phyloP scores from a whole-genome alignment of 192 early-diverging fungal species.

The Umbelopsis ramanniana region DNA sequence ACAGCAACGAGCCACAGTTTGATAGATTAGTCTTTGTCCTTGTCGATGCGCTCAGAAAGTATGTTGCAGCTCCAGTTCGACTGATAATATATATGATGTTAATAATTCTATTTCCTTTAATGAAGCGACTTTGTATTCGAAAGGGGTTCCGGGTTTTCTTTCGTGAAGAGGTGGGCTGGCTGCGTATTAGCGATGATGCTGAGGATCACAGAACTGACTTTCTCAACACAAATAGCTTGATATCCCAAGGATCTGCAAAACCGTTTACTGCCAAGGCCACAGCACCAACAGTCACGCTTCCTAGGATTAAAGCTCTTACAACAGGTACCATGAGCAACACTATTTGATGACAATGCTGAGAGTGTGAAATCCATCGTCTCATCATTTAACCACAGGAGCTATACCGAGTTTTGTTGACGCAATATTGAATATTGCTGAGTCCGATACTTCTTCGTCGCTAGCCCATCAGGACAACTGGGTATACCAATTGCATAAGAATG shows the following conservation, averaged over 20 bases:
- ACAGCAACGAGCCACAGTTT: conserved; percentile 44
- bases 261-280: conserved; percentile 58
- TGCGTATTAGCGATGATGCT: background rate
- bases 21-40: conserved; percentile 69
- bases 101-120: background rate
- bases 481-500: conserved; percentile 54
- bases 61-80: background rate
- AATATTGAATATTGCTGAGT: conserved; percentile 80
- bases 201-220: background rate
- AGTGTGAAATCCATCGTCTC: background rate
- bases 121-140: conserved; percentile 72
- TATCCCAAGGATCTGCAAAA: conserved; percentile 47
- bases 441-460: conserved; percentile 63
- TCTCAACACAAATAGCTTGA: conserved; percentile 45
- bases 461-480: conserved; percentile 78
- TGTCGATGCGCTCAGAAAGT: conserved; percentile 76
- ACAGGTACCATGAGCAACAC: conserved; percentile 52
- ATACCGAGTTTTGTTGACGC: conserved; percentile 84
- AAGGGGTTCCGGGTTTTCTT: conserved; percentile 66
- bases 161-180: conserved; percentile 57
- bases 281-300: conserved; percentile 81
- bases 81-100: background rate
- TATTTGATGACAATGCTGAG: background rate
- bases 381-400: conserved; percentile 45
- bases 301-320: conserved; percentile 79